These are phyloP conservation scores for Phlyctochytrium arcticum DNA, from an alignment of 192 early-diverging fungal species.

Conservation along the genomic window DNA sequence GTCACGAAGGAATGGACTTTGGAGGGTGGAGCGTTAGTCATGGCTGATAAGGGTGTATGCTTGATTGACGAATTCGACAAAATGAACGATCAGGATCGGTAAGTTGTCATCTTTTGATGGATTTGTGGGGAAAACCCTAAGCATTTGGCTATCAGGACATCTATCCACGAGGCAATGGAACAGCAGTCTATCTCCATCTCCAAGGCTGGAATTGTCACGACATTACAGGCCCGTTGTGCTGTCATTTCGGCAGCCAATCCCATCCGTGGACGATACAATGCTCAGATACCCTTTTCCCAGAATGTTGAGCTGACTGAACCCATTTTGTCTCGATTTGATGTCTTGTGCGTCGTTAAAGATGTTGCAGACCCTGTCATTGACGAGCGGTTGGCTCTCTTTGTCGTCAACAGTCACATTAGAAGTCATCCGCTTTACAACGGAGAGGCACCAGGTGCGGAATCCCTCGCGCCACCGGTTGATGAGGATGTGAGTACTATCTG, in stretches of 20 bases:
- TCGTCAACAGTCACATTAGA: slow-evolving; percentile 86
- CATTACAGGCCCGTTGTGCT: slow-evolving; percentile 74
- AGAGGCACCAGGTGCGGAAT: slow-evolving; percentile 35
- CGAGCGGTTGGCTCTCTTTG: slow-evolving; percentile 87
- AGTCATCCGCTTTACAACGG: slow-evolving; percentile 73
- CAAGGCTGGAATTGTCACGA: slow-evolving; percentile 82
- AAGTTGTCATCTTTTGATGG: too few relatives aligned
- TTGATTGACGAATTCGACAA: slow-evolving; percentile 93
- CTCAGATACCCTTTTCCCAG: slow-evolving; percentile 88
- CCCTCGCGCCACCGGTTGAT: slow-evolving; percentile 36
- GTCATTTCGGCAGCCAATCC: slow-evolving; percentile 90
- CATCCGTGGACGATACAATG: slow-evolving; percentile 79
- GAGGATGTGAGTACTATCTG: slow-evolving; percentile 50
- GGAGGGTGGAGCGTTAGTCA: slow-evolving; percentile 78
- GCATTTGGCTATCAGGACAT: slow-evolving; percentile 60
- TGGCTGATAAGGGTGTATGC: slow-evolving; percentile 85
- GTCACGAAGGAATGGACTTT: slow-evolving; percentile 73
- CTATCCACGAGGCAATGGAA: slow-evolving; percentile 93
- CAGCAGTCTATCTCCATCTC: slow-evolving; percentile 84
- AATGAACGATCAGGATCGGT: slow-evolving; percentile 76
- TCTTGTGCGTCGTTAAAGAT: slow-evolving; percentile 94
- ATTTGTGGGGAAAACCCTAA: too few relatives aligned
- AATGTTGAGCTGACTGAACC: slow-evolving; percentile 99
- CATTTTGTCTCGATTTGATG: slow-evolving; percentile 97
- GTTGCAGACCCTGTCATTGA: slow-evolving; percentile 86